Evolutionary conservation across 129 eudicot species (phyloP).

Genomic region (Flaveria ramosissima): DNA sequence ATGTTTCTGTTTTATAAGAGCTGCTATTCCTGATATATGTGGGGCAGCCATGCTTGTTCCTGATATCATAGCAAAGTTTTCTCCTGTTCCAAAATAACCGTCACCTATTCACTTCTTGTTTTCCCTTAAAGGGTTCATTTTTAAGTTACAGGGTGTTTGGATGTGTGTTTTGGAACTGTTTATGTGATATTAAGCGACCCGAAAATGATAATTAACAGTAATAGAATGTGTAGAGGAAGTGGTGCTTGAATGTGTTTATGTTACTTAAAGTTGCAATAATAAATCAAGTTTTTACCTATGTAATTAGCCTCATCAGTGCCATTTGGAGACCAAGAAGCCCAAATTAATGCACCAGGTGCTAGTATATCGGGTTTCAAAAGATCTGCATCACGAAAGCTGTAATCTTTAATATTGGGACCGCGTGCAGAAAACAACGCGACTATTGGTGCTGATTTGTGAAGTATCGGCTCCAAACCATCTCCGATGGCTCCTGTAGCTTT

Average conservation of each 20-base stretch:
- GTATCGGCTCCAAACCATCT: conserved; percentile 78
- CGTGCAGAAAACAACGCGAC: conserved; percentile 93
- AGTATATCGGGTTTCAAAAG: conserved; percentile 92
- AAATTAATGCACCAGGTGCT: conserved; percentile 93
- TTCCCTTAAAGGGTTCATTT: not conserved
- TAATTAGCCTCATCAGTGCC: conserved; percentile 95
- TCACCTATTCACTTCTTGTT: not conserved
- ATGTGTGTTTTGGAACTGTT: not conserved
- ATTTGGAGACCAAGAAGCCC: conserved; percentile 99
- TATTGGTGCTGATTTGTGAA: conserved; percentile 90
- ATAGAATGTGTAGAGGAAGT: not conserved
- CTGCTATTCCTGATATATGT: conserved; percentile 96
- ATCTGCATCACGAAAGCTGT: conserved; percentile 92
- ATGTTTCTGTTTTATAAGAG: conserved; percentile 92
- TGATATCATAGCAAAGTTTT: conserved; percentile 89
- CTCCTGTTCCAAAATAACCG: conserved; percentile 60
- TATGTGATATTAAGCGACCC: not conserved
- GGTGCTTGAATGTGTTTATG: not conserved
- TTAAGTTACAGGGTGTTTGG: conserved; percentile 11
- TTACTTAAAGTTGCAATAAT: not conserved
- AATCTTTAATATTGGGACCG: conserved; percentile 91
- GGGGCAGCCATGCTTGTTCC: conserved; percentile 99
- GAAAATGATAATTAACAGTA: not conserved
- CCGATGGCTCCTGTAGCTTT: conserved; percentile 81
- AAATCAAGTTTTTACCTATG: conserved; percentile 51